Base-by-base conservation (phyloP, 306 rosid species). In the Vigna nakashimae region DNA sequence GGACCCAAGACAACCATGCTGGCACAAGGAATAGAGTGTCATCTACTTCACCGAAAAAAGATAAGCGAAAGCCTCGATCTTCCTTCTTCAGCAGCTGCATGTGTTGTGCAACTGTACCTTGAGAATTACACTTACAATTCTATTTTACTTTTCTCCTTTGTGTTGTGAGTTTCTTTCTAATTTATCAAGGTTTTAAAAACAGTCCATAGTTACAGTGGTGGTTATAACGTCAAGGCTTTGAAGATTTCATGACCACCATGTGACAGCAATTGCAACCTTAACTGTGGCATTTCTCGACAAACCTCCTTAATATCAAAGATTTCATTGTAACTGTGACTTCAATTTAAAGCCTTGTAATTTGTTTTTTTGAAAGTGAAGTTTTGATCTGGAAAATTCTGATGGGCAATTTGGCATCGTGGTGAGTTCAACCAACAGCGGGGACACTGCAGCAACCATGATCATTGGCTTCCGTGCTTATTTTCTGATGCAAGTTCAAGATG, bases 41-140 rank as follows among this genome's bases (percentile, higher is more conserved):
- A 49, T 75, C 90, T 24, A 45, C 78, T 71, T 77, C 86, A n/a
- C 68, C 82, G 11, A 86, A 83, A 78, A 88, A 86, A 77, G 92
- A 84, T 78, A 94, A 86, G 81, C 83, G 88, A 26, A 90, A 79
- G 74, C 58, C 55, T 28, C 81, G 79, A 55, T 69, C 96, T 73
- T 88, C 72, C 46, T 81, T 92, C 90, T 92, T 94, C 71, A 85
- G 90, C 75, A 90, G 78, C 78, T 92, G 93, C 92, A 72, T 94
- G 82, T 94, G 96, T 79, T 94, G 98, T 87, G 82, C 93, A 38
- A 86, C 97, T 71, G 76, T 86, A 16, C 71, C 63, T 43, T 71
- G 2, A 57, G 11, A 45, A 32, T 36, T 63, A 34, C 59, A 72
- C 50, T 67, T 71, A 60, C 40, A 63, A 34, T 53, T 49, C 18